Conservation (phyloP, 1,284 basidiomycete species). For the Trichosporon sp. region DNA sequence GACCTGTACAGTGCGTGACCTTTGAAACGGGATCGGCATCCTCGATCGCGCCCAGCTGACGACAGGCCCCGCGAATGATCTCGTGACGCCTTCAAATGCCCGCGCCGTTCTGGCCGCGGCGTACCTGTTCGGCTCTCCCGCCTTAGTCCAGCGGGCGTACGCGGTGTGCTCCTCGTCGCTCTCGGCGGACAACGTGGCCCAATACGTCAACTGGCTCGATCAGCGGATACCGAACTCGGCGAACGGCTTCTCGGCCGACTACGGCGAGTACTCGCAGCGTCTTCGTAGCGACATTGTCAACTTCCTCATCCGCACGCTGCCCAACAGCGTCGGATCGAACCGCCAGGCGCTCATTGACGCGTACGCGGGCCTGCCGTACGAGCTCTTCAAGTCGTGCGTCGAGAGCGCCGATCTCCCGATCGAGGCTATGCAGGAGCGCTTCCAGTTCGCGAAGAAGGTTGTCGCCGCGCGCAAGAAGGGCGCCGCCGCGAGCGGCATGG, state of each 20-base stretch:
- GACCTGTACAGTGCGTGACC: constrained; percentile 49
- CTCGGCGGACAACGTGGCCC: constrained; percentile 68
- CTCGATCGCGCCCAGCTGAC: constrained; percentile 18
- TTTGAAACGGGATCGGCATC: not conserved
- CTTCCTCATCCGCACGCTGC: constrained; percentile 73
- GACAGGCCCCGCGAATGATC: constrained; percentile 38
- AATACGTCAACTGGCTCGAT: constrained; percentile 72
- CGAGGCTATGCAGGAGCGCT: constrained; percentile 73
- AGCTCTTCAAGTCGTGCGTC: constrained; percentile 51
- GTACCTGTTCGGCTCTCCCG: constrained; percentile 76
- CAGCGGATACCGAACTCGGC: constrained; percentile 21
- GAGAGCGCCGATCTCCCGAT: constrained; percentile 50
- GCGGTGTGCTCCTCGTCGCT: constrained; percentile 72
- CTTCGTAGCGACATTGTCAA: constrained; percentile 42
- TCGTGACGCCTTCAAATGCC: constrained; percentile 72
- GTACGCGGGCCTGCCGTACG: constrained; percentile 55
- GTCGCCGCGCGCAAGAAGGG: constrained; percentile 74
- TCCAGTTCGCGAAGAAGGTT: constrained; percentile 84
- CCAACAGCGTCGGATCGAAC: constrained; percentile 60
- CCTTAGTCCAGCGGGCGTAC: constrained; percentile 76
- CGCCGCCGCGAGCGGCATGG: constrained; percentile 63
- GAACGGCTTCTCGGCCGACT: constrained; percentile 28
- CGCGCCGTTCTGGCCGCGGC: constrained; percentile 78
- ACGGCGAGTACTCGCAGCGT: constrained; percentile 47
- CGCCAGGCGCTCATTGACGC: constrained; percentile 38